Conservation (phyloP, 805 yeast genomes). For the Starmerella davenportii region DNA sequence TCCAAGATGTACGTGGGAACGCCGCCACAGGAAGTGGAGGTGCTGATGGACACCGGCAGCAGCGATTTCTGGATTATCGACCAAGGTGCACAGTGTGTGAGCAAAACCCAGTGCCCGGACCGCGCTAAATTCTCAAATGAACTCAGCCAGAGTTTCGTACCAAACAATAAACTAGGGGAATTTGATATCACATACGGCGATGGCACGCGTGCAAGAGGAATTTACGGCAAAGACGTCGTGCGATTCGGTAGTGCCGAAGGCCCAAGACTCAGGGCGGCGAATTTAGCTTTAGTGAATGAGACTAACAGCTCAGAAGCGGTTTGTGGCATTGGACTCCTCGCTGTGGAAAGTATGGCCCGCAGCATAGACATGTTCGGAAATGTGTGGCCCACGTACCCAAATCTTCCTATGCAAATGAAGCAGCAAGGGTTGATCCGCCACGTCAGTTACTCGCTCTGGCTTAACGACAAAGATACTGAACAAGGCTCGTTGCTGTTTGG, state of each 20-base stretch:
- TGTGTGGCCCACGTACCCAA: conserved; percentile 17
- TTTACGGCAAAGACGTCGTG: conserved; percentile 42
- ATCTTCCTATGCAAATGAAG: conserved; percentile 23
- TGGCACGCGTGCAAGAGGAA: conserved; percentile 32
- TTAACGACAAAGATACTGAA: conserved; percentile 20
- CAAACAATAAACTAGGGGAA: conserved; percentile 4
- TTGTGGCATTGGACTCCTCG: conserved; percentile 24
- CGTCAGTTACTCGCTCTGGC: conserved; percentile 30
- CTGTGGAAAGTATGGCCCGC: conserved; percentile 23
- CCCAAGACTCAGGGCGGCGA: conserved; percentile 32
- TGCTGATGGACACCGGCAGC: conserved; percentile 59
- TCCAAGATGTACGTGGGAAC: conserved; percentile 34
- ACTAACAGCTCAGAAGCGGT: conserved; percentile 48
- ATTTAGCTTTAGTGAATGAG: conserved; percentile 57
- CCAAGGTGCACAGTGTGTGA: not conserved
- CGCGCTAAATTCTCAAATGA: conserved; percentile 2
- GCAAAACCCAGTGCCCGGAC: conserved; percentile 2
- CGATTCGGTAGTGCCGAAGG: conserved; percentile 33
- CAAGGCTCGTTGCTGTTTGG: conserved; percentile 28
- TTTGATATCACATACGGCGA: conserved; percentile 26
- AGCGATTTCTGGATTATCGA: conserved; percentile 46
- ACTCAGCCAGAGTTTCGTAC: conserved; percentile 1
- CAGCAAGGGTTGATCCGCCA: conserved; percentile 27
- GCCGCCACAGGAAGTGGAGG: conserved; percentile 33
- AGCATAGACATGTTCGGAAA: conserved; percentile 4